These are phyloP conservation scores for Umbelopsis sp. DNA, from an alignment of 371 early-diverging fungal species.

Conservation along the genomic window DNA sequence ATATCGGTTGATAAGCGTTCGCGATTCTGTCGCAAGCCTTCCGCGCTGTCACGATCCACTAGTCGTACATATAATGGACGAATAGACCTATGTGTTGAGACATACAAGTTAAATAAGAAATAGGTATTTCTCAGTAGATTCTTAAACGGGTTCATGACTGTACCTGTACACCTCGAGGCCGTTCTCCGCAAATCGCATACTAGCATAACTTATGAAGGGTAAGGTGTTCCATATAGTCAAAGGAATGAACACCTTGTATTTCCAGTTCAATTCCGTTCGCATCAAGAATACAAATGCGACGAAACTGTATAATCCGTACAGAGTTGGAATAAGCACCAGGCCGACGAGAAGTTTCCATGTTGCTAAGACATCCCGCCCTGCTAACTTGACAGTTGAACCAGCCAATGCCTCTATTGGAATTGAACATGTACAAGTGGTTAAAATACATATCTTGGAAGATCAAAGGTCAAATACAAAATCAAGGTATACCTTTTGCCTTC, in stretches of 20 bases:
- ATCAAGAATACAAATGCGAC: constrained; percentile 53
- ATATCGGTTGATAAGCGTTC: constrained; percentile 79
- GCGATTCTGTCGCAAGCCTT: constrained; percentile 66
- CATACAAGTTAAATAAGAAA: background rate
- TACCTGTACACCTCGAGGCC: constrained; percentile 84
- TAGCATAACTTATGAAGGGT: constrained; percentile 79
- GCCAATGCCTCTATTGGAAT: constrained; percentile 75
- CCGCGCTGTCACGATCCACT: constrained; percentile 59
- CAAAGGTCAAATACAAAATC: background rate
- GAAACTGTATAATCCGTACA: constrained; percentile 76
- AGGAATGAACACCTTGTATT: constrained; percentile 44
- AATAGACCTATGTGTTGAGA: constrained; percentile 58
- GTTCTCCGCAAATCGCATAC: constrained; percentile 87
- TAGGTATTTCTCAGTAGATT: background rate
- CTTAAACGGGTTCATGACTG: constrained; percentile 24
- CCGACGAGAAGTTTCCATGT: constrained; percentile 96
- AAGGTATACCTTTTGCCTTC: constrained; percentile 73
- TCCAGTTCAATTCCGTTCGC: constrained; percentile 37
- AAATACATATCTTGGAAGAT: background rate
- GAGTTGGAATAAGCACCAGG: constrained; percentile 74
- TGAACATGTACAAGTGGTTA: constrained; percentile 12
- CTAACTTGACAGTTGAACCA: constrained; percentile 90
- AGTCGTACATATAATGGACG: constrained; percentile 83
- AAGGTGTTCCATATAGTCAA: constrained; percentile 60
- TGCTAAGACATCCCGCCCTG: constrained; percentile 92